Conservation (phyloP, 495 filamentous ascomycete genomes). For the Aspergillus carlsbadensis region DNA sequence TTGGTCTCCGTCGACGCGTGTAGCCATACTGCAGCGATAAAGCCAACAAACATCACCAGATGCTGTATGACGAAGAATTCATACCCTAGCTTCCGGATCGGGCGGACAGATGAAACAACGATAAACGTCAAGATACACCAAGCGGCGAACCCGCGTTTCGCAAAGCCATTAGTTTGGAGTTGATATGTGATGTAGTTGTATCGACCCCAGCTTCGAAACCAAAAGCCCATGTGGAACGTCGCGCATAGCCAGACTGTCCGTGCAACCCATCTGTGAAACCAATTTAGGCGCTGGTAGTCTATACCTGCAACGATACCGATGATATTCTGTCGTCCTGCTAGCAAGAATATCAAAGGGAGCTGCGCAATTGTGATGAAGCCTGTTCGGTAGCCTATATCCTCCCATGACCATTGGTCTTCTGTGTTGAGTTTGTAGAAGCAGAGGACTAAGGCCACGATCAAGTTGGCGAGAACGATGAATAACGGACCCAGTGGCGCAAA, state of each 20-base stretch:
- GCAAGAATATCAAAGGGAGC: conserved; percentile 75
- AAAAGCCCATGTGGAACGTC: conserved; percentile 73
- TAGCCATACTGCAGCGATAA: conserved; percentile 61
- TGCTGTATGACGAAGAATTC: conserved; percentile 85
- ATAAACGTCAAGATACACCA: conserved; percentile 76
- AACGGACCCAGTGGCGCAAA: conserved; percentile 41
- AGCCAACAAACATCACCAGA: conserved; percentile 62
- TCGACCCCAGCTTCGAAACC: conserved; percentile 64
- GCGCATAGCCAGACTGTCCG: conserved; percentile 72
- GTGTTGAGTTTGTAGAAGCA: conserved; percentile 45
- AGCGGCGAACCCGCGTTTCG: conserved; percentile 67
- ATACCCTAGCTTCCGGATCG: conserved; percentile 66
- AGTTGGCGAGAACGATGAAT: conserved; percentile 37
- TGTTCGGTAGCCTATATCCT: conserved; percentile 72
- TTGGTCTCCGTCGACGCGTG: conserved; percentile 60
- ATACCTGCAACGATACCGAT: conserved; percentile 66
- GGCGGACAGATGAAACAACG: conserved; percentile 63
- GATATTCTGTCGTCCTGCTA: conserved; percentile 76
- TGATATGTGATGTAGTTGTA: conserved; percentile 62
- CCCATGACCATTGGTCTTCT: conserved; percentile 49
- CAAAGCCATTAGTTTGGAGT: conserved; percentile 61
- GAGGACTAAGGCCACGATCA: conserved; percentile 39
- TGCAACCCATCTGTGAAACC: conserved; percentile 80
- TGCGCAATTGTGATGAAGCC: conserved; percentile 79
- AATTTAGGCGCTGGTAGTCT: conserved; percentile 75